Conservation (phyloP, 2,329 filamentous ascomycete genomes). For the Septoria petroselini region DNA sequence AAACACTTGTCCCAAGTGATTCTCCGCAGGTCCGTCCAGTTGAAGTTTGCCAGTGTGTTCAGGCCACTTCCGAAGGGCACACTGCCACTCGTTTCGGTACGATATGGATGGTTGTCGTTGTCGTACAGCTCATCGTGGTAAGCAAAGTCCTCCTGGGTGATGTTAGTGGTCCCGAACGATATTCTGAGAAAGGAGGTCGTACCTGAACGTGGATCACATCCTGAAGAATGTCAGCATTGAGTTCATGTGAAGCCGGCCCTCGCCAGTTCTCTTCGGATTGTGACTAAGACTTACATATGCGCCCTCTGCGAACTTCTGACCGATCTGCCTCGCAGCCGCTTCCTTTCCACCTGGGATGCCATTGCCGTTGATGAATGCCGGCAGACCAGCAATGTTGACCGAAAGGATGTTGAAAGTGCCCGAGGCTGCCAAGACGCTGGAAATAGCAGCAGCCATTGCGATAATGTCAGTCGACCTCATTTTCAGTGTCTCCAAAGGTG, state of each 20-base stretch:
- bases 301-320: conserved; percentile 55
- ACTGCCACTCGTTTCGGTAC: conserved; percentile 64
- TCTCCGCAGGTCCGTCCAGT: conserved; percentile 56
- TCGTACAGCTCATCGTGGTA: conserved; percentile 63
- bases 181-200: background rate
- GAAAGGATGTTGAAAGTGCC: conserved; percentile 50
- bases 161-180: no score
- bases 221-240: background rate
- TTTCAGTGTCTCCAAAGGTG: background rate
- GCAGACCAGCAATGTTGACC: conserved; percentile 62
- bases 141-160: conserved; percentile 58
- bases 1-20: conserved; percentile 60
- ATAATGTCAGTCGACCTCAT: background rate
- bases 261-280: background rate
- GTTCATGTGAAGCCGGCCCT: background rate
- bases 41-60: conserved; percentile 60
- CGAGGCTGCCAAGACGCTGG: background rate
- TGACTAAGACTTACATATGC: conserved; percentile 48
- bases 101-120: conserved; percentile 57
- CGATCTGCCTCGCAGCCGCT: conserved; percentile 57
- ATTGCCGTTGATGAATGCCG: conserved; percentile 56
- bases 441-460: background rate
- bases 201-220: conserved; percentile 62
- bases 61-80: conserved; percentile 62
- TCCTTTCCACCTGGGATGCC: conserved; percentile 61